Base-by-base conservation (phyloP, 345 rosid genomes). In the Brassica carinata region DNA sequence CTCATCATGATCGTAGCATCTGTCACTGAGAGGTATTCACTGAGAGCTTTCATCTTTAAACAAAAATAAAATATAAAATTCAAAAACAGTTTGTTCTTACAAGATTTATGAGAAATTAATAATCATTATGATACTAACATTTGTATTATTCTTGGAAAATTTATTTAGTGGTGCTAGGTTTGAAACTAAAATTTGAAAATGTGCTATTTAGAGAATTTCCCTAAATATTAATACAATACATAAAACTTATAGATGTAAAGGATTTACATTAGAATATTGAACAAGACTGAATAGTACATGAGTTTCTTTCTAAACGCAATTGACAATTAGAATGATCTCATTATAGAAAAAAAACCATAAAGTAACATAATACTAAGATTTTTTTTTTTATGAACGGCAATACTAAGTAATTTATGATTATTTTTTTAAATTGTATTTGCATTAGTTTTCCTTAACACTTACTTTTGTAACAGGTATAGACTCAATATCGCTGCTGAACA, bases 1-100 rank as follows among this genome's bases (percentile, higher is more conserved):
- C 8, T 84, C 2, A 78, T 88, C 61, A 89, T 91, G 98, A 10
- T 84, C 30, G 59, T 61, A 0, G 92, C 97, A 55, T 87, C 76
- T 31, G n/a, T 91, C 2, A 84, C 75, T 3, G 94, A 91, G 79
- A 81, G 83, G 83, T 78, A 77, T 58, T 61, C 58, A 51, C 58
- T 51, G 17, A 48, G 58, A 51, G 18, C 58, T 51, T 51, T 51
- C 58, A 51, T 51, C 58, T 51, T 51, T n/a, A 51, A 51, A n/a
- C 17, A 51, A n/a, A 51, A 10, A 23, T 61, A 4, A 6, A 8
- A 45, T 45, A 23, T 29, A 23, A 63, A 63, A 51, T 51, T 51
- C 18, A 8, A 51, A n/a, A 51, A 51, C n/a, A 51, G 14, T 51
- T 51, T 51, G 8, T 51, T 51, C 65, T 29, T 11, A 26, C 6